These are phyloP conservation scores for Hymenoscyphus scutula DNA, from an alignment of 2,329 filamentous ascomycete species.

Conservation along the genomic window DNA sequence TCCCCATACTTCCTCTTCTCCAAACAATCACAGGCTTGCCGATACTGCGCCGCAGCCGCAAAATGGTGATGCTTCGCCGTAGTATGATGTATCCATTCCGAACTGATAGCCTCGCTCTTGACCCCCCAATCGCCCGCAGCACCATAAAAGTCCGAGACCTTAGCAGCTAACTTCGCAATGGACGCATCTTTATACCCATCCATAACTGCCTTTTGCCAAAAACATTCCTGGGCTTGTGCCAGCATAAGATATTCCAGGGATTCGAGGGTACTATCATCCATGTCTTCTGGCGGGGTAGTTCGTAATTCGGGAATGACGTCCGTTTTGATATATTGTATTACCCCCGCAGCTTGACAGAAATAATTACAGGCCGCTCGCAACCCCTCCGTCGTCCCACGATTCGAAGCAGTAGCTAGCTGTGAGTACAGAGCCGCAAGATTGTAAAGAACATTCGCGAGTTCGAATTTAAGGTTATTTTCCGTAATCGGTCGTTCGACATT, in stretches of 20 bases:
- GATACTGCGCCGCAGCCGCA: slow-evolving; percentile 89
- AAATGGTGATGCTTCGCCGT: slow-evolving; percentile 97
- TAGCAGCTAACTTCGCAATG: slow-evolving; percentile 86
- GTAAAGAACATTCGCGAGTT: slow-evolving; percentile 88
- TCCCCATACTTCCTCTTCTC: slow-evolving; percentile 96
- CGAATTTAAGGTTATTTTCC: slow-evolving; percentile 69
- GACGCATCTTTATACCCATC: slow-evolving; percentile 89
- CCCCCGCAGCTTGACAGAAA: slow-evolving; percentile 83
- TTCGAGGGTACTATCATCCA: slow-evolving; percentile 86
- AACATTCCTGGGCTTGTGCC: slow-evolving; percentile 94
- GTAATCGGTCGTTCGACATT: slow-evolving; percentile 72
- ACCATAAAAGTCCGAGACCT: slow-evolving; percentile 88
- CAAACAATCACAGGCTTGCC: slow-evolving; percentile 84
- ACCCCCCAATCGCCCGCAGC: slow-evolving; percentile 80
- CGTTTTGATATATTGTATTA: slow-evolving; percentile 74
- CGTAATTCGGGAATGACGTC: slow-evolving; percentile 79
- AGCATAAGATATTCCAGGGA: slow-evolving; percentile 80
- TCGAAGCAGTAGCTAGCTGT: slow-evolving; percentile 79
- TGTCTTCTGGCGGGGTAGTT: slow-evolving; percentile 84
- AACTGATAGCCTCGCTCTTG: slow-evolving; percentile 85
- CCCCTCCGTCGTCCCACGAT: slow-evolving; percentile 75
- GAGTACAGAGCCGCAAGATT: slow-evolving; percentile 93
- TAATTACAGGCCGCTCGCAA: slow-evolving; percentile 87
- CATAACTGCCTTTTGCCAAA: slow-evolving; percentile 96
- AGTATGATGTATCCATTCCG: slow-evolving; percentile 97